These are phyloP conservation scores for Penicillium lagena DNA, from an alignment of 495 filamentous ascomycete species.

Conservation along the genomic window DNA sequence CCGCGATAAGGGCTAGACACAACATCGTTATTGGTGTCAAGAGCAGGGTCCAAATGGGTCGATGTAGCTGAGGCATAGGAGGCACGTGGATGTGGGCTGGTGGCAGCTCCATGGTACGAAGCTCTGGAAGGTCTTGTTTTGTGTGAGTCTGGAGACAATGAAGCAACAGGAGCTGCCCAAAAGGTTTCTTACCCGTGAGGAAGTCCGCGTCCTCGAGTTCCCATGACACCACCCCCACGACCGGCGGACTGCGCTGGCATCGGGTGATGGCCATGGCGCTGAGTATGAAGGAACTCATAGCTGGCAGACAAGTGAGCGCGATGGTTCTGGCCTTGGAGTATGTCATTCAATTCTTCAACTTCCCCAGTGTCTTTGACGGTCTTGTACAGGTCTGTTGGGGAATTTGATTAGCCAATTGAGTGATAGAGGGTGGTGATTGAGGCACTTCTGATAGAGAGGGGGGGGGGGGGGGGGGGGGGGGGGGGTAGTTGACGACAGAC, in stretches of 20 bases:
- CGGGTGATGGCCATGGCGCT: background rate
- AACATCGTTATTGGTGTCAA: slow-evolving; percentile 13
- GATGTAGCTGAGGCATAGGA: background rate
- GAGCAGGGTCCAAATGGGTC: slow-evolving; percentile 14
- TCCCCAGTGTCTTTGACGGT: slow-evolving; percentile 18
- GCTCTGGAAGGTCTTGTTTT: background rate
- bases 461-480: background rate
- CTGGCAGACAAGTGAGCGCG: slow-evolving; percentile 16
- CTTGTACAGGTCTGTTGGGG: slow-evolving; percentile 18
- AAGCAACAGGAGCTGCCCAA: background rate
- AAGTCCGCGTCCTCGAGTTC: slow-evolving; percentile 9
- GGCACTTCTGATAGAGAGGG: background rate
- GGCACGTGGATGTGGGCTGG: background rate
- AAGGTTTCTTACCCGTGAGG: background rate
- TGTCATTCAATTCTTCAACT: slow-evolving; percentile 20
- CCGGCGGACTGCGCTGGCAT: background rate
- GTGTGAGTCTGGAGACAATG: background rate
- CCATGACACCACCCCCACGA: slow-evolving; percentile 14
- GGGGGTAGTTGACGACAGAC: background rate
- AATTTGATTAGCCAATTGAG: background rate
- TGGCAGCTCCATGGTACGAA: background rate
- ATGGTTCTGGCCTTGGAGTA: slow-evolving; percentile 32
- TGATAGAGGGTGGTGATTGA: background rate
- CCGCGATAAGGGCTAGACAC: background rate
- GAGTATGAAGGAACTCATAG: slow-evolving; percentile 1